Conservation (phyloP, 2,329 filamentous ascomycete species). For the Zymoseptoria crescenta region DNA sequence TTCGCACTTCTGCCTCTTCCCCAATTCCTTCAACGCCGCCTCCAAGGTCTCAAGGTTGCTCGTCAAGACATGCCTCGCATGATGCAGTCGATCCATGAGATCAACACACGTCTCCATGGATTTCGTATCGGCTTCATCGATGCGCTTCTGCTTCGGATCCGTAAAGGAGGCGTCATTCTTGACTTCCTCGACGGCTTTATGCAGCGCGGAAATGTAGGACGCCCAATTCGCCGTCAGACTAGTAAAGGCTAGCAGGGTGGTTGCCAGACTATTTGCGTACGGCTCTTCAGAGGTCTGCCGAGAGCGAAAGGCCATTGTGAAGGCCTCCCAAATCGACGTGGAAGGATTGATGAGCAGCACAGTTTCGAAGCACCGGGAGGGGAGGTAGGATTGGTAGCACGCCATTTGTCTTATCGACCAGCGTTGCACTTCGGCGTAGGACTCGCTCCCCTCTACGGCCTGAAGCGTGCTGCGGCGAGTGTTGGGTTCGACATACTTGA, state of each 20-base stretch:
- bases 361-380: no score
- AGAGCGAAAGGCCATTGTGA: no score
- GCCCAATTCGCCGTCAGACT: conserved; percentile 5
- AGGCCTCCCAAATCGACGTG: no score
- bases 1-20: not conserved
- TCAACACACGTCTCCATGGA: conserved; percentile 4
- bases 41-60: conserved; percentile 6
- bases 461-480: no score
- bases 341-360: no score
- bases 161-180: conserved; percentile 4
- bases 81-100: conserved; percentile 4
- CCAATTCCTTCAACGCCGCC: not conserved
- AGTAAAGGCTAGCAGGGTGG: conserved; percentile 1
- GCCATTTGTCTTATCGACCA: no score
- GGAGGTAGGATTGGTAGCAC: no score
- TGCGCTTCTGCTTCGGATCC: conserved; percentile 1
- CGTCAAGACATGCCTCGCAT: conserved; percentile 4
- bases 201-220: conserved; percentile 3
- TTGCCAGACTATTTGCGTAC: conserved; percentile 2
- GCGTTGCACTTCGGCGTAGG: no score
- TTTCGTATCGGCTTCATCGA: conserved; percentile 4
- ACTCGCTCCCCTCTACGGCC: no score
- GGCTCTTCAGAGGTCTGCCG: not conserved
- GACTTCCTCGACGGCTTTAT: conserved; percentile 4
- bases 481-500: no score